Evolutionary conservation across 2,329 filamentous ascomycete genomes (phyloP).

Genomic region (Aspergillus niger): DNA sequence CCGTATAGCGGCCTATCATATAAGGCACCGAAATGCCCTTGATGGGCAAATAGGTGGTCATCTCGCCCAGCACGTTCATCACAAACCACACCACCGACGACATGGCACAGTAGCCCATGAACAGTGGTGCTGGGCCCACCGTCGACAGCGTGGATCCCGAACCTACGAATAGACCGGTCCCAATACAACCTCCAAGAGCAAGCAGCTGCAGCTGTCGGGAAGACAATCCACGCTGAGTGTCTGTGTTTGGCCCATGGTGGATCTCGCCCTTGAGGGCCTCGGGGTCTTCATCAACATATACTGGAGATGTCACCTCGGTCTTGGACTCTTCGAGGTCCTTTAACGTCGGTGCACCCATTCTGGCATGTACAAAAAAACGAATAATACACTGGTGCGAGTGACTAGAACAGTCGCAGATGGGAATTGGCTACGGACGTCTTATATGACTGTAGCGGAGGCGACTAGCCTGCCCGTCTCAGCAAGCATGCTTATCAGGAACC

Average conservation of each 20-base stretch:
- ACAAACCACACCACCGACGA: conserved; percentile 42
- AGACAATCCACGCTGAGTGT: conserved; percentile 39
- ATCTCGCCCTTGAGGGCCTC: conserved; percentile 14
- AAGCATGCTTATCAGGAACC: conserved; percentile 14
- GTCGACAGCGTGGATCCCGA: conserved; percentile 50
- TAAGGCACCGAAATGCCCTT: conserved; percentile 57
- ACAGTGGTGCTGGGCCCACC: conserved; percentile 49
- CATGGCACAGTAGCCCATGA: conserved; percentile 42
- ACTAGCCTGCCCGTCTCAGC: neutral
- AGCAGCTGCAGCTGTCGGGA: conserved; percentile 46
- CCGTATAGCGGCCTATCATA: conserved; percentile 57
- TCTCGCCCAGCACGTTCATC: conserved; percentile 56
- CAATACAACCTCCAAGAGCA: conserved; percentile 44
- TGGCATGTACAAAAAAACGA: neutral
- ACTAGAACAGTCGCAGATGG: neutral
- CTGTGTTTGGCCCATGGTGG: conserved; percentile 5
- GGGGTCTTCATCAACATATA: conserved; percentile 13
- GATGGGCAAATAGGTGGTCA: conserved; percentile 59
- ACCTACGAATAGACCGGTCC: conserved; percentile 57
- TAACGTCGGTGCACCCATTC: conserved; percentile 12
- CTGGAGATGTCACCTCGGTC: conserved; percentile 1
- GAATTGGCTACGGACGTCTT: neutral
- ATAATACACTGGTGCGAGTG: neutral
- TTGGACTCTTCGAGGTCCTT: conserved; percentile 16
- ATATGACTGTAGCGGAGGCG: neutral